Base-by-base conservation (phyloP, 2,329 filamentous ascomycete genomes). In the Penicillium sclerotiorum region DNA sequence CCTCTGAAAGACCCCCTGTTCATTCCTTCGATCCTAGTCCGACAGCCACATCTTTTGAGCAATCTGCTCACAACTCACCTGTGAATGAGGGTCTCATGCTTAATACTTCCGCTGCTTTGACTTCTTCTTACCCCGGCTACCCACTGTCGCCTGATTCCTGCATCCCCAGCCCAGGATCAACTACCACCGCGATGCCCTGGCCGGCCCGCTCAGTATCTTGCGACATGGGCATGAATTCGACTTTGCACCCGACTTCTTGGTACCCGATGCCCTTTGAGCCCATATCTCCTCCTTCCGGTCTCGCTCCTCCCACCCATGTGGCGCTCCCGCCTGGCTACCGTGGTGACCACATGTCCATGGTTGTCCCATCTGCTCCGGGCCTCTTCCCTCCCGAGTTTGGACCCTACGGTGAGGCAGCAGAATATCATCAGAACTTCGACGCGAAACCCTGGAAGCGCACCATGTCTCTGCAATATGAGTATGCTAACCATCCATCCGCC, bases 371-470 rank as follows among this genome's bases (percentile, higher is more conserved):
- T 17, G 47, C 47, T n/a, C 43, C 54, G 8, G 58, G 50, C 3
- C 18, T 58, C 13, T 67, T 56, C 21, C 47, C 56, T 13, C 54
- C 55, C 13, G 63, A 63, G 9, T 62, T 57, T n/a, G 46, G 45
- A 18, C 51, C 50, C 42, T 28, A 48, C 12, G 40, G 49, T 7
- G 52, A 61, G 20, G 37, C 45, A 13, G 50, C 47, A 2, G 55
- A 64, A 4, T 59, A 60, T 21, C 43, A 57, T n/a, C 22, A 21
- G 17, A 56, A 57, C 4, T 60, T 57, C 17, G 59, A 61, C 30
- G 8, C 51, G 3, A 69, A 64, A 50, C 50, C 58, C 15, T 71
- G 65, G 65, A 62, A 63, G 39, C 65, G 63, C 4, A 56, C 58
- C 20, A 57, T 64, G 50, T 61, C 63, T 20, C 52, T 63, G n/a